A percentile compares a stretch with the other conserved stretches of the same genome.
These are phyloP conservation scores for Rachicladosporium sp. DNA, from an alignment of 2,329 filamentous ascomycete species.

Conservation along the genomic window DNA sequence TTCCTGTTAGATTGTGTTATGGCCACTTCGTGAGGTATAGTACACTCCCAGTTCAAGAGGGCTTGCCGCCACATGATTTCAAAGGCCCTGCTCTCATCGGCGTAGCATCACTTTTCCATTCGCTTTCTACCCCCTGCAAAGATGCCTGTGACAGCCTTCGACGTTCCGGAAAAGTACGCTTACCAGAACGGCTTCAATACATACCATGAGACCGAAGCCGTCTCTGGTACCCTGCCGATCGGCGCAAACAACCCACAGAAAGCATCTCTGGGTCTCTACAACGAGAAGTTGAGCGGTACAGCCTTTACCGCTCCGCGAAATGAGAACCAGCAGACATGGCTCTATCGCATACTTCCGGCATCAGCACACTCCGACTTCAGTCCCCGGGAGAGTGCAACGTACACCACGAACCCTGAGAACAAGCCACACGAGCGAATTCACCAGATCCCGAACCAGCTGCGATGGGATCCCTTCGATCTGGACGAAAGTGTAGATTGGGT, in stretches of 20 bases:
- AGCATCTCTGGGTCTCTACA: constrained; percentile 63
- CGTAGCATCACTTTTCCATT: background rate
- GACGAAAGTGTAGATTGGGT: constrained; percentile 58
- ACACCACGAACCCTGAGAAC: constrained; percentile 29
- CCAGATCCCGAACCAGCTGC: constrained; percentile 67
- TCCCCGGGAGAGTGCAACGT: background rate
- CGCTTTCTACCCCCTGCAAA: constrained; percentile 18
- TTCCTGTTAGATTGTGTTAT: too few relatives aligned
- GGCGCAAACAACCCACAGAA: constrained; percentile 75
- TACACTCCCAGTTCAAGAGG: too few relatives aligned
- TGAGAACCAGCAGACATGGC: constrained; percentile 46
- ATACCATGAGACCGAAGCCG: constrained; percentile 69
- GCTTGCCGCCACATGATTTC: too few relatives aligned
- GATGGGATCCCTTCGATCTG: constrained; percentile 68
- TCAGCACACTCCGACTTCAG: constrained; percentile 44
- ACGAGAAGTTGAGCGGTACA: constrained; percentile 53
- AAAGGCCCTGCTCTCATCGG: too few relatives aligned
- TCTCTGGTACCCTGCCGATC: constrained; percentile 61
- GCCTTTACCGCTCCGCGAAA: constrained; percentile 46
- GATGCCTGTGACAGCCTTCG: constrained; percentile 56
- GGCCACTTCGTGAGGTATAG: too few relatives aligned
- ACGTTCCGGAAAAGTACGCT: constrained; percentile 53
- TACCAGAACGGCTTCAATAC: constrained; percentile 70
- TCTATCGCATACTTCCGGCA: constrained; percentile 45
- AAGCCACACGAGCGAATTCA: constrained; percentile 48